Evolutionary conservation across 2,329 filamentous ascomycete genomes (phyloP), one percentile per base, ranked within the genome.

Genomic region (Talaromyces funiculosus): DNA sequence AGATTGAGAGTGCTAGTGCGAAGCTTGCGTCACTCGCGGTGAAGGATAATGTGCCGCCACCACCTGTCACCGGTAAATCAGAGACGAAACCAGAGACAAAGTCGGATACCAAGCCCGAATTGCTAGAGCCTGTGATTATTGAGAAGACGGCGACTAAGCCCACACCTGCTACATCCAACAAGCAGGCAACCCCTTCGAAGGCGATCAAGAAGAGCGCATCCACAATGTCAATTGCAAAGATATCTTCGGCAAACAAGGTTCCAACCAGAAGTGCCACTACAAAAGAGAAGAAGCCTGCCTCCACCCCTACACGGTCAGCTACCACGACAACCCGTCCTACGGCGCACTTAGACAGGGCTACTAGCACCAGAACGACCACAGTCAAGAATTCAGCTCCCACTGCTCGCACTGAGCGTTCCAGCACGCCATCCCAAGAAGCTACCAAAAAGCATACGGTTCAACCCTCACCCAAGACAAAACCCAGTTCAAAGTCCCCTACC

Each of bases 401-500:
- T 10, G 35, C 53, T 24, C 59, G 53, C 53, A 49, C 69, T n/a
- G 57, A 64, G 26, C 71, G 71, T 9, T 63, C 71, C 51, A 67
- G 69, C 20, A 71, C 70, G 12, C 69, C 72, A 7, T 66, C 67
- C 20, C 69, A 69, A 6, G 71, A 72, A 37, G 35, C 62, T 31
- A 53, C 64, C 18, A 74, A 69, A 60, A 60, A 67, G 20, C 64
- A 67, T 12, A 58, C 67, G 31, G 60, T 65, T n/a, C 66, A 59
- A 16, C 59, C 67, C 7, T 62, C 70, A 20, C 64, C 70, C 9
- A 65, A 68, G 38, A 67, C 69, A 33, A 69, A 68, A 22, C 62
- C 75, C 3, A 42, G 29, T 40, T 31, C 60, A 8, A 78, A 69
- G 60, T 78, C 78, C 24, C 75, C 77, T 9, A 75, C 73, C 31